A percentile compares a stretch with the other conserved stretches of the same genome.
These are phyloP conservation scores for Manihot esculenta DNA, from an alignment of 441 rosid genomes.

Conservation along the genomic window DNA sequence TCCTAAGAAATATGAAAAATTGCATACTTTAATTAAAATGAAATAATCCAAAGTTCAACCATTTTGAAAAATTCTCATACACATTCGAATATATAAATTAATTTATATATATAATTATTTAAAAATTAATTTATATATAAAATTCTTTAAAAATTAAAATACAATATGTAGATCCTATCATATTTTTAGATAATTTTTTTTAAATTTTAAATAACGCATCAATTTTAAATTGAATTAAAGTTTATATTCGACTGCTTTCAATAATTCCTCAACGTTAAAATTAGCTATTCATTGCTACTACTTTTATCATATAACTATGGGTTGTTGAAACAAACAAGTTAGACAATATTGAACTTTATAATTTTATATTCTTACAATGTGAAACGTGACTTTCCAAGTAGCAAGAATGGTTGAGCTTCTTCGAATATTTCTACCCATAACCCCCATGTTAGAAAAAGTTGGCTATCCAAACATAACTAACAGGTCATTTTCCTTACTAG, in stretches of 20 bases:
- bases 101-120: too few relatives aligned
- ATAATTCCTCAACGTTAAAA: too few relatives aligned
- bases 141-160: too few relatives aligned
- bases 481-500: neutral
- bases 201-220: too few relatives aligned
- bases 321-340: neutral
- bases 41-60: neutral
- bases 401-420: slow-evolving; percentile 9
- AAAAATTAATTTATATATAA: too few relatives aligned
- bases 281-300: too few relatives aligned
- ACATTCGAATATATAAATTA: too few relatives aligned
- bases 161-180: too few relatives aligned
- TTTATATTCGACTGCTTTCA: too few relatives aligned
- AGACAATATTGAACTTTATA: neutral
- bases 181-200: too few relatives aligned
- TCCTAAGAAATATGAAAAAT: neutral
- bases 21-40: neutral
- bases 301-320: neutral
- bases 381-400: neutral
- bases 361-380: neutral
- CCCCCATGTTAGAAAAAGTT: slow-evolving; percentile 24
- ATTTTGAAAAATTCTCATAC: too few relatives aligned
- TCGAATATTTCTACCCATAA: slow-evolving; percentile 1
- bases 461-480: slow-evolving; percentile 36
- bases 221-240: too few relatives aligned